Evolutionary conservation across 495 filamentous ascomycete species (phyloP), one percentile per base, ranked within the genome.

Genomic region (Hyaloscypha variabilis): DNA sequence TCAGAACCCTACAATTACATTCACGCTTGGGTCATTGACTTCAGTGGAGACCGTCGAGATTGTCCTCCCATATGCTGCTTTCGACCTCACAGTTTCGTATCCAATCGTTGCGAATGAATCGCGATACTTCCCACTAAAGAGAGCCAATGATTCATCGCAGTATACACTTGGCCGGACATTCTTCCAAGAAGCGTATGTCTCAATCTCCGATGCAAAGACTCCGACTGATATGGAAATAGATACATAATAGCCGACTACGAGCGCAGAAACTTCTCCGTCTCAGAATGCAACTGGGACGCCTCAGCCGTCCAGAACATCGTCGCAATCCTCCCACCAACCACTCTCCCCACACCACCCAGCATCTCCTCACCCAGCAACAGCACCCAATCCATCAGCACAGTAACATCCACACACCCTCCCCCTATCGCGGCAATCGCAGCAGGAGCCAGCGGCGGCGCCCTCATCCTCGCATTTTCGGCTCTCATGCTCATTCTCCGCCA

Each of bases 91-190:
- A 73, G 62, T 80, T 76, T 14, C 69, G 79, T 3, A 72, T 82
- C 51, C 49, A 21, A 31, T 66, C 6, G 28, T 62, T 3, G 26
- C 30, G 26, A 76, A 77, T 34, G 68, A 59, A 5, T 75, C 76
- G 1, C 65, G 68, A 23, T 88, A 87, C 63, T 87, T 87, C 58
- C 84, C 85, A 3, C 69, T 88, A 6, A 80, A 79, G 60, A 73
- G 83, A 25, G 83, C 82, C 3, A 74, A 72, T 19, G 83, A 86
- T 65, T 71, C 77, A 17, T 78, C 72, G 0, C 84, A 87, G 67
- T 86, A 82, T 69, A 84, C 80, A 0, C 76, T 88, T 8, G 85
- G 85, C 6, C 74, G 84, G 30, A 76, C 77, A 6, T 87, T 88
- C 59, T 70, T 87, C 13, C 84, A 88, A 71, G 85, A 86, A 77